Conservation (phyloP, 768 basidiomycete species). For the Pisolithus marmoratus region DNA sequence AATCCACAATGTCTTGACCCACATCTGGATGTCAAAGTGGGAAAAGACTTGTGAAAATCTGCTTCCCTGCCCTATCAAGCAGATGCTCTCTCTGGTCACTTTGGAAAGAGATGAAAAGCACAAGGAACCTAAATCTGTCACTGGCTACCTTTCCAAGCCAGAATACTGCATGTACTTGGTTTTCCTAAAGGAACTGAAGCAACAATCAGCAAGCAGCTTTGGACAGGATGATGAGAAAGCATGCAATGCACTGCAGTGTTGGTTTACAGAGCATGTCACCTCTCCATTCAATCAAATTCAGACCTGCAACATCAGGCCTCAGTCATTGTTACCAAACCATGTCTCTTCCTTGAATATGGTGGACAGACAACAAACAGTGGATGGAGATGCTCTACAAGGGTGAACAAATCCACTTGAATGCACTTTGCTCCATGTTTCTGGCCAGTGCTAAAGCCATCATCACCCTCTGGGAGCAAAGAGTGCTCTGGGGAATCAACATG, state of each 20-base stretch:
- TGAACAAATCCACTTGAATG: not conserved
- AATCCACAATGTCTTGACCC: slow-evolving; percentile 2
- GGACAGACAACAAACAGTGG: not conserved
- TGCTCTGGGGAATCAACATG: slow-evolving; percentile 4
- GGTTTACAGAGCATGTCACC: not conserved
- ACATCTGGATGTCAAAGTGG: slow-evolving; percentile 10
- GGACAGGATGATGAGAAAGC: not conserved
- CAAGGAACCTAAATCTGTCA: not conserved
- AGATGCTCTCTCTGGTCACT: not conserved
- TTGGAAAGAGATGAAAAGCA: slow-evolving; percentile 5
- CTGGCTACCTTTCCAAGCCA: not conserved
- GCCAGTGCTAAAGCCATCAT: not conserved
- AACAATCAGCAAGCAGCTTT: not conserved
- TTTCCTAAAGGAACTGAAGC: not conserved
- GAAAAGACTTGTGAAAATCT: not conserved
- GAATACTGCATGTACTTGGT: slow-evolving; percentile 3
- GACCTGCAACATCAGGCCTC: not conserved
- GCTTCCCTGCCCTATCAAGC: slow-evolving; percentile 16
- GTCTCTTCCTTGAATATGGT: slow-evolving; percentile 2
- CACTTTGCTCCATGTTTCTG: not conserved
- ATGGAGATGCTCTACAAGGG: slow-evolving; percentile 1
- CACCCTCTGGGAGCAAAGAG: slow-evolving; percentile 12
- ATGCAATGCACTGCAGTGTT: not conserved
- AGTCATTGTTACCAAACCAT: not conserved
- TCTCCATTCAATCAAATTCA: not conserved